A percentile compares a stretch with the other conserved stretches of the same genome.
Evolutionary conservation across 106 monocot genomes (phyloP).

Genomic region (Allium sativum): DNA sequence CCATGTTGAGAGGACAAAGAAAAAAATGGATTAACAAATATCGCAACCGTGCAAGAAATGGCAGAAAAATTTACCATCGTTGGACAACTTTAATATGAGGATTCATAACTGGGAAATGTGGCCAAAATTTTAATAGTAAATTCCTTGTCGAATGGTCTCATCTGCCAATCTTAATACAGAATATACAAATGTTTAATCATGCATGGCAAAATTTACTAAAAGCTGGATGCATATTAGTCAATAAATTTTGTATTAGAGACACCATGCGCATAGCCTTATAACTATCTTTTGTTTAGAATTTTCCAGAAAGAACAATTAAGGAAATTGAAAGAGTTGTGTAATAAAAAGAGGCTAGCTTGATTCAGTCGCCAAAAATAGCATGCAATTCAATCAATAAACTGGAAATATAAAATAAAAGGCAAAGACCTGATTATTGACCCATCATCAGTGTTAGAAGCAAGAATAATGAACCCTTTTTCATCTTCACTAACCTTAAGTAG

Average conservation of each 20-base stretch:
- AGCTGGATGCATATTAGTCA: too few species aligned
- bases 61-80: constrained; percentile 77
- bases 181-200: too few species aligned
- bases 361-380: too few species aligned
- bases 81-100: constrained; percentile 63
- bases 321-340: neutral
- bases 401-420: neutral
- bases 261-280: constrained; percentile 44
- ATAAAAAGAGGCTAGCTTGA: too few species aligned
- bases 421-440: constrained; percentile 38
- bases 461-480: constrained; percentile 22
- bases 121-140: constrained; percentile 2
- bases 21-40: constrained; percentile 79
- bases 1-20: constrained; percentile 46
- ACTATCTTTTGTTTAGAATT: constrained; percentile 38
- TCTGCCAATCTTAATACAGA: constrained; percentile 33
- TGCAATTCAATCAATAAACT: neutral
- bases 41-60: constrained; percentile 69
- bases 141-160: constrained; percentile 14
- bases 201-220: too few species aligned
- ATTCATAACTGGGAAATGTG: constrained; percentile 41
- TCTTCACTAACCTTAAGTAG: constrained; percentile 41
- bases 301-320: constrained; percentile 33
- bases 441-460: constrained; percentile 30
- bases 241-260: too few species aligned